Evolutionary conservation across 441 rosid genomes (phyloP).

Genomic region (Corymbia citriodora): DNA sequence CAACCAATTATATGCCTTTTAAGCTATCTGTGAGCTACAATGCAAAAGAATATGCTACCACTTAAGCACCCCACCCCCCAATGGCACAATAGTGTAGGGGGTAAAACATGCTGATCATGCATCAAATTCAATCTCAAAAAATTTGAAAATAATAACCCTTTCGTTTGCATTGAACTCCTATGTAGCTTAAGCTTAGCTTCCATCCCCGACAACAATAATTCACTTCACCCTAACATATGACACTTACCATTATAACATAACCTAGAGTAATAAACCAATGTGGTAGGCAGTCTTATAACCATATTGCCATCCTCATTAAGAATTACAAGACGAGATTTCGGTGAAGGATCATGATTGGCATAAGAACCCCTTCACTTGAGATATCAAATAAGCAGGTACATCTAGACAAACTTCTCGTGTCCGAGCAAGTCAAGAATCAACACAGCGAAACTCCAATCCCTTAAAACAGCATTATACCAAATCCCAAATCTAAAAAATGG

Average conservation of each 20-base stretch:
- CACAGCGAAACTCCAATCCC: neutral
- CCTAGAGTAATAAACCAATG: neutral
- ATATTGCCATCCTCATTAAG: neutral
- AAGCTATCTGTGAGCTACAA: neutral
- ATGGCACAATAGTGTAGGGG: neutral
- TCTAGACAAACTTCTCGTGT: neutral
- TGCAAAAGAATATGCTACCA: neutral
- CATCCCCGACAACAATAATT: neutral
- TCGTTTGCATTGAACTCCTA: neutral
- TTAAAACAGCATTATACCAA: neutral
- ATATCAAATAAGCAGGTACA: neutral
- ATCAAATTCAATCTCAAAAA: neutral
- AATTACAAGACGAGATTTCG: neutral
- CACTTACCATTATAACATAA: neutral
- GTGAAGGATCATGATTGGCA: neutral
- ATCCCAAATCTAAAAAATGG: neutral
- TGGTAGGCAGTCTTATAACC: neutral
- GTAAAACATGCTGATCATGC: neutral
- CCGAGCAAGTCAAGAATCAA: neutral
- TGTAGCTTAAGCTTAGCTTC: neutral
- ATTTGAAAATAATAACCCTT: neutral
- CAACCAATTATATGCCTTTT: neutral
- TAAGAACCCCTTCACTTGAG: neutral
- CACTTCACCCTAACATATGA: neutral
- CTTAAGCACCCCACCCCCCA: neutral